phyloP scores from a whole-genome alignment of 208 protist genomes.

The Angomonas deanei region DNA sequence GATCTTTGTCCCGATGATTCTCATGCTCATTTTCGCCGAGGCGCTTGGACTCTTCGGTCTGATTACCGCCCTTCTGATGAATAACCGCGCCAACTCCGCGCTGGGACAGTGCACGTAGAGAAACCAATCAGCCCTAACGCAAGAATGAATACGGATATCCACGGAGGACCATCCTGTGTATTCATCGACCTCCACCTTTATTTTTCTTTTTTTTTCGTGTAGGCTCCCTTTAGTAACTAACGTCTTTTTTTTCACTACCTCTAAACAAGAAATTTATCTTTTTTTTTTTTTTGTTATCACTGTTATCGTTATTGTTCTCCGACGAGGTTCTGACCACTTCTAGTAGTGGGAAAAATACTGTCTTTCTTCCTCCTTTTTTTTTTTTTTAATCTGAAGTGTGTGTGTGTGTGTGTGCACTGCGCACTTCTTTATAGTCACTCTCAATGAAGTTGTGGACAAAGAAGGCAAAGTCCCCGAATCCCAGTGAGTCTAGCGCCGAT shows the following conservation, averaged over 20 bases:
- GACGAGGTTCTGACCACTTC: no score
- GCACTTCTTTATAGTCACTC: no score
- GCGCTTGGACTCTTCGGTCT: conserved; percentile 98
- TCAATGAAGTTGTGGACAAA: no score
- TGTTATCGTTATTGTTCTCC: no score
- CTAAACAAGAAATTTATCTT: background rate
- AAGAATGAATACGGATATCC: background rate
- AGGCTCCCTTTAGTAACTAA: background rate
- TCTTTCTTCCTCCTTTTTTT: no score
- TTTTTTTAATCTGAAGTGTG: no score
- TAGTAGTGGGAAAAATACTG: no score
- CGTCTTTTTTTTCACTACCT: background rate
- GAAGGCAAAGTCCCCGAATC: no score
- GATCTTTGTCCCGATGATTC: conserved; percentile 99
- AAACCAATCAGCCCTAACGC: background rate
- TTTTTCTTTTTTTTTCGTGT: background rate
- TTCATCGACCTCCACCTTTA: background rate
- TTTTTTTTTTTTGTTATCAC: conserved; percentile 10
- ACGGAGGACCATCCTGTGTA: no score
- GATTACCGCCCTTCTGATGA: conserved; percentile 96
- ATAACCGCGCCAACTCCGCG: conserved; percentile 55
- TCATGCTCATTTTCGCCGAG: conserved; percentile 99
- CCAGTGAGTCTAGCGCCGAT: no score
- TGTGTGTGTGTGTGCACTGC: no score
- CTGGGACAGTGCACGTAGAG: conserved; percentile 31